Base-by-base conservation (phyloP, 495 filamentous ascomycete species). In the Penicillium cosmopolitanum region DNA sequence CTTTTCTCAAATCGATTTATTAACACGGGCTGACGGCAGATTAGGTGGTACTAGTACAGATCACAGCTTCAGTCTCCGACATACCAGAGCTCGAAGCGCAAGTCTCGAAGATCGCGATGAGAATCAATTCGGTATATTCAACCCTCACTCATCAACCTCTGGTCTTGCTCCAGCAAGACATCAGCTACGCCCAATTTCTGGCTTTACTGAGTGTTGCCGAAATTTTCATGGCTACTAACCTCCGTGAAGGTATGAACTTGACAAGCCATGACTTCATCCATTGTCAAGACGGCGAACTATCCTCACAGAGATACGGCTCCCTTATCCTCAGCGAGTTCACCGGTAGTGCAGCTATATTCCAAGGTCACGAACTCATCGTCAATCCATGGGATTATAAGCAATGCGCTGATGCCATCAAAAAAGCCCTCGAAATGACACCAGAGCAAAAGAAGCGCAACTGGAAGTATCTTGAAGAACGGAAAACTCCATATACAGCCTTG, bases 301-400 rank as follows among this genome's bases (percentile, higher is more conserved):
- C 67, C 33, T 77, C 84, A 28, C 90, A 89, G 72, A 89, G 87
- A 66, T 84, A 93, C 72, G 90, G 90, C 8, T 91, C 91, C 3
- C 80, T 96, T 40, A 95, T 97, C 62, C 75, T 97, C n/a, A 93
- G 89, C 57, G 93, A 97, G 70, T 97, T 97, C 68, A 93, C 92
- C n/a, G 93, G 93, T 36, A 93, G 89, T 63, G 86, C 92, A 13
- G 88, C 88, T 1, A 81, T 96, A 15, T 94, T 97, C 66, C 84
- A 83, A 5, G 85, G 83, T 13, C 81, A 88, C 46, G 66, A 70
- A 15, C 81, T 96, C 34, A 82, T 89, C 1, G 88, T 96, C 55
- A 97, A 97, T 64, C 93, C 93, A 16, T 97, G 93, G 93, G 89
- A 96, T 68, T 93, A 94, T 72, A 84, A 84, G 13, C 82, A 87